Conservation (phyloP, 164 flowering plant genomes). For the Umbilicus rupestris region DNA sequence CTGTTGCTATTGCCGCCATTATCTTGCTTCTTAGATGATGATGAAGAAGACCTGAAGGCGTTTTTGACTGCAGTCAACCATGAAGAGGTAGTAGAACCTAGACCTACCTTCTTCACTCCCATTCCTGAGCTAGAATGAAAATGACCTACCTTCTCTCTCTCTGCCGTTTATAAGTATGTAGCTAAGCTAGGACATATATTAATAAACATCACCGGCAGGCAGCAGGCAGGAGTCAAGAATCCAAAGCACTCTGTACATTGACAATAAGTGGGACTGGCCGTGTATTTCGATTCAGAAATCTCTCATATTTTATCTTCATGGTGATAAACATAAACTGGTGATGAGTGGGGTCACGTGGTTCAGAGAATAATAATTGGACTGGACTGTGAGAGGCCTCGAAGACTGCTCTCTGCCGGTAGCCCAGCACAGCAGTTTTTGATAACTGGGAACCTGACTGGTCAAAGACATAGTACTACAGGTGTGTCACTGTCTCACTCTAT, state of each 20-base stretch:
- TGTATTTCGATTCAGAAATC: slow-evolving; percentile 6
- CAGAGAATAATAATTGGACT: no score
- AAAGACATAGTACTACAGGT: no score
- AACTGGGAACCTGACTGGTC: no score
- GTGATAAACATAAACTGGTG: no score
- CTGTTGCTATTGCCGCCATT: slow-evolving; percentile 10
- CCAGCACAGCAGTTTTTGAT: no score
- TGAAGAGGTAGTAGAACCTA: slow-evolving; percentile 12
- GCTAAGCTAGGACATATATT: background rate
- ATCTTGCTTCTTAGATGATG: background rate
- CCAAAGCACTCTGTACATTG: background rate
- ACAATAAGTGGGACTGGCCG: background rate
- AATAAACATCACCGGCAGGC: background rate
- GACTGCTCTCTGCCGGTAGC: no score
- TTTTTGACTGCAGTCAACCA: slow-evolving; percentile 60
- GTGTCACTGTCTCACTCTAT: no score
- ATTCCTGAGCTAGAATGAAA: background rate
- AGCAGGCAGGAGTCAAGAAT: background rate
- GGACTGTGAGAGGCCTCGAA: no score
- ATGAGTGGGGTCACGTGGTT: no score
- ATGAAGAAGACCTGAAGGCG: slow-evolving; percentile 42
- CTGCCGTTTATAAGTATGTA: background rate
- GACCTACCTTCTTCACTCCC: slow-evolving; percentile 4
- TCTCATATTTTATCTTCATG: no score
- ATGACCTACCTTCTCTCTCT: background rate